Evolutionary conservation across 164 flowering plant genomes (phyloP).

Genomic region (Nymphaea colorata): DNA sequence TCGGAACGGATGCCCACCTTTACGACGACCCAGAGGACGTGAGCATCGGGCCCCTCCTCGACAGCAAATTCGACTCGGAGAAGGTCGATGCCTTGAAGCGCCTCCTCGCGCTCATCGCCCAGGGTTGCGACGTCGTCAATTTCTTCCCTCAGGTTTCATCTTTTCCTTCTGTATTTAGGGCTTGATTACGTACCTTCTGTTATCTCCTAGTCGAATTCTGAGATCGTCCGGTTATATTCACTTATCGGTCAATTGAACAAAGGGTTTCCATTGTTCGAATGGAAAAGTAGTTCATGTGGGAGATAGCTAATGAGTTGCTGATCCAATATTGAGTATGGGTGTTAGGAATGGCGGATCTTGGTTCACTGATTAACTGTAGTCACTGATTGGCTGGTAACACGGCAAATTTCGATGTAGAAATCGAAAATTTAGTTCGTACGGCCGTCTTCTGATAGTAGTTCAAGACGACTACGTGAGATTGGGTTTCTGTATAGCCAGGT

Average conservation of each 20-base stretch:
- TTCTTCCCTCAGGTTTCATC: slow-evolving; percentile 86
- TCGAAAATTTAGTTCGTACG: not conserved
- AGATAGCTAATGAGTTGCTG: not conserved
- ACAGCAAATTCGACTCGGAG: slow-evolving; percentile 91
- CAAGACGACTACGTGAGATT: too few species aligned
- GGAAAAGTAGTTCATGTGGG: too few species aligned
- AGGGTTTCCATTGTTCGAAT: too few species aligned
- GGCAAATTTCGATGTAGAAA: not conserved
- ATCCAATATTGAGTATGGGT: not conserved
- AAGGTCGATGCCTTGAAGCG: slow-evolving; percentile 94
- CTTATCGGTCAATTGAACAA: too few species aligned
- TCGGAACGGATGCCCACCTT: slow-evolving; percentile 97
- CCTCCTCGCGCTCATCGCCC: slow-evolving; percentile 92
- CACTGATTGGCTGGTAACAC: not conserved
- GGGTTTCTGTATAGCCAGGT: too few species aligned
- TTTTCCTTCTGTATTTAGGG: too few species aligned
- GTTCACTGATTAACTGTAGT: not conserved
- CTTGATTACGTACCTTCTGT: too few species aligned
- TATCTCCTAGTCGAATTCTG: too few species aligned
- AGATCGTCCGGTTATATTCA: too few species aligned
- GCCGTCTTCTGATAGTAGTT: too few species aligned
- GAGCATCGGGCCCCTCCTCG: slow-evolving; percentile 74
- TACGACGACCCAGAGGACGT: slow-evolving; percentile 99
- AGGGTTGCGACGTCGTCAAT: slow-evolving; percentile 90
- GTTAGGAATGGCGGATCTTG: not conserved